phyloP scores from a whole-genome alignment of 2,329 filamentous ascomycete genomes.

The Fusarium denticulatum region DNA sequence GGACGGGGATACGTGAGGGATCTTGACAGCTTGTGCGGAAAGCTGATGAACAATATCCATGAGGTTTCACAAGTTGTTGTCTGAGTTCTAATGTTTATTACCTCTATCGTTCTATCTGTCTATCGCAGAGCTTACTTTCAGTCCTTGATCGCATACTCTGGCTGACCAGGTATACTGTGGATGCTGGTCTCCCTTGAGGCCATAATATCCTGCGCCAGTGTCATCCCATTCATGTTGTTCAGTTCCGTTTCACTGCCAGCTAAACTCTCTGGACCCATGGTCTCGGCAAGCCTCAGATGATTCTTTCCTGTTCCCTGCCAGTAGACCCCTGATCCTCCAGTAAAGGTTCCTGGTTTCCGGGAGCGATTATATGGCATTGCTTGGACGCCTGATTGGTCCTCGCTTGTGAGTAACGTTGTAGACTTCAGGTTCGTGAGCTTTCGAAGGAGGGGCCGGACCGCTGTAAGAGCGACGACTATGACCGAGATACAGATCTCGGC shows the following conservation, averaged over 20 bases:
- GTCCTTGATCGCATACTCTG: no score
- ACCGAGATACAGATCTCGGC: constrained; percentile 11
- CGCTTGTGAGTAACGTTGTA: not conserved
- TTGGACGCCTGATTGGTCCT: not conserved
- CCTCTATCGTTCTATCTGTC: not conserved
- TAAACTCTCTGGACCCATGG: fast-evolving
- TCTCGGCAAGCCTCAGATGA: not conserved
- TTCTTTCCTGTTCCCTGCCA: not conserved
- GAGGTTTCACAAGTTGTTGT: no score
- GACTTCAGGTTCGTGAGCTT: not conserved
- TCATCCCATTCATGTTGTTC: not conserved
- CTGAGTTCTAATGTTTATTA: not conserved
- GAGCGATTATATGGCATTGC: not conserved
- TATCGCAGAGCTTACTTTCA: not conserved
- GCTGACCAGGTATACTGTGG: not conserved
- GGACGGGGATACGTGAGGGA: no score
- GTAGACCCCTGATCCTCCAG: not conserved
- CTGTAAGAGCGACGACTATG: constrained; percentile 1
- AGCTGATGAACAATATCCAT: no score
- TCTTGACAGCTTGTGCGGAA: no score
- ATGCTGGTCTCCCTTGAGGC: not conserved
- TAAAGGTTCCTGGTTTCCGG: fast-evolving
- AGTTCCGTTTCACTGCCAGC: not conserved
- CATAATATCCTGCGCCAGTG: not conserved
- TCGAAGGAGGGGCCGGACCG: not conserved